Evolutionary conservation across 129 eudicot genomes (phyloP).

Genomic region (Dittrichia graveolens): DNA sequence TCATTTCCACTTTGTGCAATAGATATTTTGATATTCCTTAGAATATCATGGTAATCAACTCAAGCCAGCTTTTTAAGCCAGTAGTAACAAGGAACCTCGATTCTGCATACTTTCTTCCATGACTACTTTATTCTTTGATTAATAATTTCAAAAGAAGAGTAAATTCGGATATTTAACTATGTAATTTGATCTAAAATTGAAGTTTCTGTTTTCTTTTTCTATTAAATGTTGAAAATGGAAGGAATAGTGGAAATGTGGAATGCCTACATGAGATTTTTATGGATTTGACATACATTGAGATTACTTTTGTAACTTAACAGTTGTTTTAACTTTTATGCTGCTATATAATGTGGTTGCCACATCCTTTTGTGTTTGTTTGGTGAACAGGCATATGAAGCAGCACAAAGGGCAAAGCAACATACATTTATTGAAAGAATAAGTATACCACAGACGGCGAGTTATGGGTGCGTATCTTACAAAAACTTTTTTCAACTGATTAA

Average conservation of each 20-base stretch:
- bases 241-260: too few relatives aligned
- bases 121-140: slow-evolving; percentile 1
- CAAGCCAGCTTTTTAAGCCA: slow-evolving; percentile 3
- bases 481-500: not conserved
- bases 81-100: not conserved
- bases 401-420: slow-evolving; percentile 74
- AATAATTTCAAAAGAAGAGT: not conserved
- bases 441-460: slow-evolving; percentile 63
- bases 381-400: slow-evolving; percentile 76
- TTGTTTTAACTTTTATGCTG: slow-evolving; percentile 16
- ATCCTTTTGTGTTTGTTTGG: slow-evolving; percentile 29
- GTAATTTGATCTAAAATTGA: not conserved
- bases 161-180: not conserved
- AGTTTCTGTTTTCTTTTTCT: too few relatives aligned
- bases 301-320: not conserved
- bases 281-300: not conserved
- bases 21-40: not conserved
- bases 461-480: slow-evolving; percentile 55
- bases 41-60: not conserved
- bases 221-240: too few relatives aligned
- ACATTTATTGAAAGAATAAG: slow-evolving; percentile 50
- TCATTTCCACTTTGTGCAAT: not conserved
- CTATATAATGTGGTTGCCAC: slow-evolving; percentile 6
- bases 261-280: not conserved
- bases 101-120: not conserved